Conservation (phyloP, 2,329 filamentous ascomycete species). For the Fusarium floridanum region DNA sequence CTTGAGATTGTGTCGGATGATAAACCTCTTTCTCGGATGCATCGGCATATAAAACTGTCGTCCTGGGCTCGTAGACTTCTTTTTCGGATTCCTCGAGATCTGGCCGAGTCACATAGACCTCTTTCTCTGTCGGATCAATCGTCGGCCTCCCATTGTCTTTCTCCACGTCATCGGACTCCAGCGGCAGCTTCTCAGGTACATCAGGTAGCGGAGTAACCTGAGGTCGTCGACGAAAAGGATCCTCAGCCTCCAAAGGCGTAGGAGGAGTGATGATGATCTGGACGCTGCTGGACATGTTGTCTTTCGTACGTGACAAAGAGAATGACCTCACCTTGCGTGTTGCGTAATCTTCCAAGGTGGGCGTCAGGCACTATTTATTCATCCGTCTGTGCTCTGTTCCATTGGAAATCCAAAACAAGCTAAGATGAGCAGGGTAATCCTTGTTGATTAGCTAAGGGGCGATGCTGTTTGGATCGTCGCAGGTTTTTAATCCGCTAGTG, state of each 20-base stretch:
- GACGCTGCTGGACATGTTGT: conserved; percentile 5
- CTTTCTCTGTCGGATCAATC: conserved; percentile 17
- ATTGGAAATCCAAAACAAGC: neutral
- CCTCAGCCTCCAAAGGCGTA: conserved; percentile 15
- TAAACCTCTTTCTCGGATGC: conserved; percentile 9
- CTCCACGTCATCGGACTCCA: neutral
- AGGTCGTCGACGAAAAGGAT: neutral
- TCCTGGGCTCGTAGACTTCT: neutral
- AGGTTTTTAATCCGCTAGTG: neutral
- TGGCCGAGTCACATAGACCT: conserved; percentile 1
- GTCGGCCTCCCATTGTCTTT: neutral
- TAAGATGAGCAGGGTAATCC: conserved; percentile 11
- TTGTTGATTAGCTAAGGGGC: conserved; percentile 27
- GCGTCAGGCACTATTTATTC: neutral
- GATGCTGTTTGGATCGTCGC: neutral
- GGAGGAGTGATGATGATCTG: conserved; percentile 37
- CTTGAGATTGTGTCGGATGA: neutral
- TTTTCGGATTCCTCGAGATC: conserved; percentile 11
- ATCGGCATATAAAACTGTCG: neutral
- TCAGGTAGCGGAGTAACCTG: conserved; percentile 15
- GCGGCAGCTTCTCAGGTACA: conserved; percentile 4
- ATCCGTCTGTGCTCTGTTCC: neutral
- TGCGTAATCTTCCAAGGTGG: neutral
- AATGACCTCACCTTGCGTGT: neutral
- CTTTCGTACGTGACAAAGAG: neutral